Evolutionary conservation across 371 early-diverging fungal genomes (phyloP).

Genomic region (Mortierella sp.): DNA sequence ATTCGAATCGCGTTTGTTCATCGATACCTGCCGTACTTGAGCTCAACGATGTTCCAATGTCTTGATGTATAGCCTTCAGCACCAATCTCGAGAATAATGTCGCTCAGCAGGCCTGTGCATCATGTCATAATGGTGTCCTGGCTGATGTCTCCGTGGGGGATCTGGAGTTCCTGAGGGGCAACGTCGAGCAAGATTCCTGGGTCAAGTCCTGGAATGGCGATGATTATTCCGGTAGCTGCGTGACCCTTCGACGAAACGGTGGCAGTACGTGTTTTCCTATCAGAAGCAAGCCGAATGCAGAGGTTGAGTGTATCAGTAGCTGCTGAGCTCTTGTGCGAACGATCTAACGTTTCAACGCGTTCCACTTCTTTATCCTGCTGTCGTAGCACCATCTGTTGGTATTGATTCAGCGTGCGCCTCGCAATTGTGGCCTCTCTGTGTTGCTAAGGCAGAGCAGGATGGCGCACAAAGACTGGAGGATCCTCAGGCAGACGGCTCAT

Average conservation of each 20-base stretch:
- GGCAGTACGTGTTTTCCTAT: background rate
- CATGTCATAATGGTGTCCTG: slow-evolving; percentile 33
- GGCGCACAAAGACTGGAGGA: slow-evolving; percentile 1
- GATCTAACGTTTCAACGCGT: background rate
- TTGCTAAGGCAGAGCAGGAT: slow-evolving; percentile 6
- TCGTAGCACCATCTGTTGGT: slow-evolving; percentile 15
- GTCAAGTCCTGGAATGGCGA: slow-evolving; percentile 42
- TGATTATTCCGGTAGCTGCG: slow-evolving; percentile 24
- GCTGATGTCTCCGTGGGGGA: slow-evolving; percentile 20
- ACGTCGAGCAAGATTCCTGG: slow-evolving; percentile 31
- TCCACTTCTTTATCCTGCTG: background rate
- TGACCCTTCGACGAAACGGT: slow-evolving; percentile 12
- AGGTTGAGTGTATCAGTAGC: too few relatives aligned
- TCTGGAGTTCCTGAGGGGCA: slow-evolving; percentile 15
- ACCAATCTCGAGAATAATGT: slow-evolving; percentile 18
- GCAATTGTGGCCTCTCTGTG: slow-evolving; percentile 30
- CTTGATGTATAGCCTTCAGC: slow-evolving; percentile 41
- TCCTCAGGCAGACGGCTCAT: background rate
- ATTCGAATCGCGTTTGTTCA: slow-evolving; percentile 1
- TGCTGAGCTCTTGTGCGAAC: too few relatives aligned
- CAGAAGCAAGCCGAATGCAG: too few relatives aligned
- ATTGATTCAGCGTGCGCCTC: slow-evolving; percentile 19
- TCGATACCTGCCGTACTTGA: too few relatives aligned
- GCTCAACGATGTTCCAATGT: too few relatives aligned
- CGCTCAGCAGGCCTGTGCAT: slow-evolving; percentile 36